Percentiles rank a stretch among this genome's conserved stretches.
Conservation (phyloP, 805 yeast species). For the Candida sonorensis region DNA sequence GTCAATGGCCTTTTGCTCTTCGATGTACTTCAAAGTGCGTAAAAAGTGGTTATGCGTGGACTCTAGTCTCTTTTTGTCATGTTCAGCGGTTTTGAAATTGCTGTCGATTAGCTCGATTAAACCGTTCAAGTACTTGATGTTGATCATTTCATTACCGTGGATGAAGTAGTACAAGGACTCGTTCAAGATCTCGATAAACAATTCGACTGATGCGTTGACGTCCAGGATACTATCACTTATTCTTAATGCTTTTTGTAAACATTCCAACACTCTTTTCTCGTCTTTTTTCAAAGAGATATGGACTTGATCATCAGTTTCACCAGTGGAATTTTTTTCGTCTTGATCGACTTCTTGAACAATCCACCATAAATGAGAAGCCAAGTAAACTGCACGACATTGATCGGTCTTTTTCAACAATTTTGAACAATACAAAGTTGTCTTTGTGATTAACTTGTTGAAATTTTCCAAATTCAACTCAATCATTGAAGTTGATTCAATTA, state of each 20-base stretch:
- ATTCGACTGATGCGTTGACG: slow-evolving; percentile 59
- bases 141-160: slow-evolving; percentile 68
- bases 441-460: slow-evolving; percentile 76
- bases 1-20: slow-evolving; percentile 62
- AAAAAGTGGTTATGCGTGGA: slow-evolving; percentile 51
- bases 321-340: no score
- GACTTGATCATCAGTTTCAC: slow-evolving; percentile 12
- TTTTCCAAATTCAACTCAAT: slow-evolving; percentile 40
- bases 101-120: slow-evolving; percentile 74
- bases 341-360: slow-evolving; percentile 54
- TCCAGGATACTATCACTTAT: slow-evolving; percentile 96
- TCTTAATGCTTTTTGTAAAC: slow-evolving; percentile 79
- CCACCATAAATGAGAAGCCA: slow-evolving; percentile 94
- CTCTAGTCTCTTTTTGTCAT: slow-evolving; percentile 14
- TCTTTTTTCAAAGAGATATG: slow-evolving; percentile 29
- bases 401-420: slow-evolving; percentile 86
- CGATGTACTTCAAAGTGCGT: slow-evolving; percentile 66
- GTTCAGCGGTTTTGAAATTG: slow-evolving; percentile 37
- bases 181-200: slow-evolving; percentile 86
- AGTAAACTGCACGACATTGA: slow-evolving; percentile 85
- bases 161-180: slow-evolving; percentile 80
- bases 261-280: slow-evolving; percentile 77
- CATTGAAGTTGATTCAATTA: slow-evolving; percentile 37
- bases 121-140: slow-evolving; percentile 74
- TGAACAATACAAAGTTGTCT: slow-evolving; percentile 82